Conservation (phyloP, 805 yeast genomes). For the Myxozyma geophila region DNA sequence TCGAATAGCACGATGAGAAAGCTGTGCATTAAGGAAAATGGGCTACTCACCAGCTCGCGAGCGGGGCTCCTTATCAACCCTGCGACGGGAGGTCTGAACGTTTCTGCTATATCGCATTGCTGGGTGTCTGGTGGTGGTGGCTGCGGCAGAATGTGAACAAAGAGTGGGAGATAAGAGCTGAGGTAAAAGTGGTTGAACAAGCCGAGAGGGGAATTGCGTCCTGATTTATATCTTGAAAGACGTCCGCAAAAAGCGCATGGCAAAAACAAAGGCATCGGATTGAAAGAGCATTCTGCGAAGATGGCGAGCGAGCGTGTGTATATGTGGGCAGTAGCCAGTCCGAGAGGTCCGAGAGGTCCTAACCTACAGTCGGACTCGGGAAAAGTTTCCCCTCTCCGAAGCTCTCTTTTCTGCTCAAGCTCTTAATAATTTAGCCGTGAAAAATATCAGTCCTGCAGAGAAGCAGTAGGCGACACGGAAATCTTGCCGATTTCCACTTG, state of each 20-base stretch:
- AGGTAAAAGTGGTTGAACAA: background rate
- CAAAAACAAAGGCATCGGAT: background rate
- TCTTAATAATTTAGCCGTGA: too few relatives aligned
- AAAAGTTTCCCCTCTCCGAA: too few relatives aligned
- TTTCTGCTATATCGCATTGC: background rate
- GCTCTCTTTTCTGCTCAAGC: too few relatives aligned
- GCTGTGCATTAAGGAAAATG: background rate
- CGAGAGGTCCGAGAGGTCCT: too few relatives aligned
- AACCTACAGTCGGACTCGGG: too few relatives aligned
- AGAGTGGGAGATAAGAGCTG: background rate
- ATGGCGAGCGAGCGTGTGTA: too few relatives aligned
- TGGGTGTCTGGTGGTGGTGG: too few relatives aligned
- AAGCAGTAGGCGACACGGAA: too few relatives aligned
- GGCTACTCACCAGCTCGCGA: conserved; percentile 25
- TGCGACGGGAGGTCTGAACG: conserved; percentile 4
- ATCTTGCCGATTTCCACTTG: too few relatives aligned
- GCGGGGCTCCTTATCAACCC: conserved; percentile 31
- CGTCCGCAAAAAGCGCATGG: background rate
- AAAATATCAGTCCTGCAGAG: too few relatives aligned
- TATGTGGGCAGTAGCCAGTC: too few relatives aligned
- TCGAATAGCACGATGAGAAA: background rate
- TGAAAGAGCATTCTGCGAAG: too few relatives aligned
- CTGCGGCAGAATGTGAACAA: background rate
- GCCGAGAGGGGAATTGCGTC: background rate
- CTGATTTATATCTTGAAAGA: background rate